phyloP scores from a whole-genome alignment of 2,329 filamentous ascomycete genomes.

The Cyclaneusma minus region DNA sequence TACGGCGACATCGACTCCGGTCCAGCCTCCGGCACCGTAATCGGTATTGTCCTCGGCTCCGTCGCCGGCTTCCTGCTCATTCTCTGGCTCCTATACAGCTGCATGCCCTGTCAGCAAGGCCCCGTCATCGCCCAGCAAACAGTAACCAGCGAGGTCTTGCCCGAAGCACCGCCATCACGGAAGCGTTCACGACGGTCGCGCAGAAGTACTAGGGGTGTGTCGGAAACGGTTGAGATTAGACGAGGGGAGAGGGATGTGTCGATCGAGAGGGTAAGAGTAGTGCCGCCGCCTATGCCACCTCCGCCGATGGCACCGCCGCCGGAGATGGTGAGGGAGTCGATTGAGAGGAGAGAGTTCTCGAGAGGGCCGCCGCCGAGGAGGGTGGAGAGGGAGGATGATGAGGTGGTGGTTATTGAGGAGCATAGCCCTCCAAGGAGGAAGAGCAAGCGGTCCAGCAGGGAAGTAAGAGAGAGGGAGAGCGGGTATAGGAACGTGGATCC shows the following conservation, averaged over 20 bases:
- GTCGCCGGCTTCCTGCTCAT: slow-evolving; percentile 35
- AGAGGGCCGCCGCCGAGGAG: slow-evolving; percentile 8
- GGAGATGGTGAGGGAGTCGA: slow-evolving; percentile 4
- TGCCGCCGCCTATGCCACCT: neutral
- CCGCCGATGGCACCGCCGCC: slow-evolving; percentile 8
- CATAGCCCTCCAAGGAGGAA: slow-evolving; percentile 17
- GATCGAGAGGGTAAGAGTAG: slow-evolving; percentile 2
- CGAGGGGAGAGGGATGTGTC: too few species aligned
- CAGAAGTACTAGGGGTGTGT: neutral
- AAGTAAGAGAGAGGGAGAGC: slow-evolving; percentile 9
- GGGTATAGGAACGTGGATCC: slow-evolving; percentile 19
- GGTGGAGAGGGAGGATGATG: slow-evolving; percentile 16
- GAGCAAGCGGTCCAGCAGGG: slow-evolving; percentile 7
- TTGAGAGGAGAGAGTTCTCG: neutral
- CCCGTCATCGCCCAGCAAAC: slow-evolving; percentile 9
- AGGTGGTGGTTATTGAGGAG: slow-evolving; percentile 20
- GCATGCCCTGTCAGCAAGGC: slow-evolving; percentile 4
- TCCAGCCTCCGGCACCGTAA: slow-evolving; percentile 38
- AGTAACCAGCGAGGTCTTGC: too few species aligned
- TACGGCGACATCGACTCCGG: slow-evolving; percentile 37
- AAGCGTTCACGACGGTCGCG: slow-evolving; percentile 3
- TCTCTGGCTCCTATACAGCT: slow-evolving; percentile 31
- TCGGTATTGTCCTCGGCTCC: slow-evolving; percentile 40
- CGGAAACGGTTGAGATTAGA: slow-evolving; percentile 14
- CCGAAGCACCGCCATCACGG: slow-evolving; percentile 9